Evolutionary conservation across 257 asterid species (phyloP), one percentile per base, ranked within the genome.

Genomic region (Apocynum venetum): DNA sequence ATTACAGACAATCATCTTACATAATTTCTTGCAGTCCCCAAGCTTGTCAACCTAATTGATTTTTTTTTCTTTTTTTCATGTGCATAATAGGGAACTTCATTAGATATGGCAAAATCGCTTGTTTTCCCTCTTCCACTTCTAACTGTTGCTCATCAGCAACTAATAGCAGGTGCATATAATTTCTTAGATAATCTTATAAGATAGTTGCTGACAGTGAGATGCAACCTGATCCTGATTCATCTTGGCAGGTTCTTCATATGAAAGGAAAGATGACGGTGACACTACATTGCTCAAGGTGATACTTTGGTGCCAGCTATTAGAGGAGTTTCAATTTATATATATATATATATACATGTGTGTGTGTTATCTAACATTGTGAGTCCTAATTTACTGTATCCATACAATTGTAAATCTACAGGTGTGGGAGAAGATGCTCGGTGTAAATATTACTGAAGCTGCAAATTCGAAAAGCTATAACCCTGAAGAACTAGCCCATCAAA

Each of bases 71-170:
- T 25, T 25, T 51, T 68, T 64, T 68, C 73, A 70, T 82, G 75
- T 81, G 79, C 66, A 73, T 79, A 77, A 52, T 66, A 94, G 98
- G 98, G 93, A 56, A 77, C 83, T 70, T 91, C 86, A 66, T 78
- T 93, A 86, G 98, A 89, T 83, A 82, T 78, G 89, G 93, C 96
- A 77, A 93, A 90, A 85, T 86, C 92, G 31, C 84, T 86, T 43
- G 81, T 83, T 51, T 95, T 95, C 81, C 97, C 93, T 47, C 82
- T 93, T 76, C 99, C 94, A 78, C 97, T 95, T 85, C 74, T 89
- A 71, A 80, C 97, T 2, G 89, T 91, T 84, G 88, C 99, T 80
- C 85, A 93, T 90, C 99, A 95, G 88, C 99, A 90, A 86, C 91
- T 95, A 71, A 88, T 95, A 82, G 94, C 99, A 88, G 99, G 99